Evolutionary conservation across 2,329 filamentous ascomycete genomes (phyloP), one percentile per base, ranked within the genome.

Genomic region (Metarhizium humberi): DNA sequence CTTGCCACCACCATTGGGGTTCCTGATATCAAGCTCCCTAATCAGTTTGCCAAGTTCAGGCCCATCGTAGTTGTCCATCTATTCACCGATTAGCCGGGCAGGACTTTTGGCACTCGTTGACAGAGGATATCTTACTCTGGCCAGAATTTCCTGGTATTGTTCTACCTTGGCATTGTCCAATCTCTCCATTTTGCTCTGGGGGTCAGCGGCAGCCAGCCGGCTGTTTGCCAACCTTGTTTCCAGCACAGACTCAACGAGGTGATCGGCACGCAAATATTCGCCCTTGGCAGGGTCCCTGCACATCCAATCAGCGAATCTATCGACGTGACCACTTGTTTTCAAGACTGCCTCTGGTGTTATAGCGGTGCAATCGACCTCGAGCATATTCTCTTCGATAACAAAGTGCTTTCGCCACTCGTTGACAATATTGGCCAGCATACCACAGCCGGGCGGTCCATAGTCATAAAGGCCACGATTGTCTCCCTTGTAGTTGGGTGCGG

Each of bases 221-320:
- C 42, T 32, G 90, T 30, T 25, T 18, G 18, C 34, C 59, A 97
- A 74, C 38, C 94, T 82, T 51, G 83, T 77, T 77, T 96, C 91
- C 51, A 99, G 82, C 43, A 96, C 85, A 65, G 95, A 90, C 78
- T 96, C 92, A 61, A 97, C 91, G 65, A 96, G 82, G 76, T 99
- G 94, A 69, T 99, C 94, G 56, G 94, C 91, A 63, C 94, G 85
- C 69, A 97, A 85, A 67, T 96, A 95, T 72, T 97, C 94, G 69
- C 94, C 92, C 66, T 87, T 95, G 80, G 95, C 95, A 59, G 92
- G 90, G 72, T 99, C 94, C 73, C 95, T 96, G 84, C 79, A 86
- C 82, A 86, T 87, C 81, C 80, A 87, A 66, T 87, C 83, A 61
- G 84, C 82, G 66, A 87, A 87, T 68, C 85, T 86, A 66, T 86